A percentile compares a stretch with the other conserved stretches of the same genome.
phyloP scores from a whole-genome alignment of 331 rosid genomes.

The Quercus tomentella region DNA sequence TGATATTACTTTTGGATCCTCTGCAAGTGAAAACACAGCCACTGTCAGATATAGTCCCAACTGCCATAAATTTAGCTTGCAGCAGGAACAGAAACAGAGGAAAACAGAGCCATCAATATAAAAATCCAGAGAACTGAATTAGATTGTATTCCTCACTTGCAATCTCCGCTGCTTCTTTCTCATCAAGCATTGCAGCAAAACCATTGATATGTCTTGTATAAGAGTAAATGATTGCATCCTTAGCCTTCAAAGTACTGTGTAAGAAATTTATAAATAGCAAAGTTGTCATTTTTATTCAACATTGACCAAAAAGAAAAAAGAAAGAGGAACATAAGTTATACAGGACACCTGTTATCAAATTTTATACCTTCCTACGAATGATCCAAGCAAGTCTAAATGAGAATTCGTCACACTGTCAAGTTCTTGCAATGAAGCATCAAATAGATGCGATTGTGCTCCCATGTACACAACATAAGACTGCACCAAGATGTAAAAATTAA shows the following conservation, averaged over 20 bases:
- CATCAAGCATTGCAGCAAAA: slow-evolving; percentile 43
- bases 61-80: background rate
- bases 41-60: background rate
- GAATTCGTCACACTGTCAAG: slow-evolving; percentile 11
- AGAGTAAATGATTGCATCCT: slow-evolving; percentile 36
- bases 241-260: slow-evolving; percentile 28
- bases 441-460: slow-evolving; percentile 25
- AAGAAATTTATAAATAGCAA: background rate
- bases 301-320: background rate
- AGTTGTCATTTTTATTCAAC: background rate
- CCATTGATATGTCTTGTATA: slow-evolving; percentile 41
- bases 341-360: background rate
- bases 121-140: background rate
- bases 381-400: slow-evolving; percentile 34
- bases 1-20: slow-evolving; percentile 32
- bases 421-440: slow-evolving; percentile 1
- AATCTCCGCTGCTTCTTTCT: slow-evolving; percentile 20
- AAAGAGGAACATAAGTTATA: background rate
- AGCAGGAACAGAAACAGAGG: background rate
- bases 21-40: background rate
- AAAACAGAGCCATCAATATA: background rate
- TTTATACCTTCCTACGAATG: slow-evolving; percentile 32
- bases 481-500: background rate
- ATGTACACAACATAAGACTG: slow-evolving; percentile 54
- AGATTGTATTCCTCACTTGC: slow-evolving; percentile 19